Conservation (phyloP, 176 grass and related monocot genomes). For the Tillandsia fasciculata region DNA sequence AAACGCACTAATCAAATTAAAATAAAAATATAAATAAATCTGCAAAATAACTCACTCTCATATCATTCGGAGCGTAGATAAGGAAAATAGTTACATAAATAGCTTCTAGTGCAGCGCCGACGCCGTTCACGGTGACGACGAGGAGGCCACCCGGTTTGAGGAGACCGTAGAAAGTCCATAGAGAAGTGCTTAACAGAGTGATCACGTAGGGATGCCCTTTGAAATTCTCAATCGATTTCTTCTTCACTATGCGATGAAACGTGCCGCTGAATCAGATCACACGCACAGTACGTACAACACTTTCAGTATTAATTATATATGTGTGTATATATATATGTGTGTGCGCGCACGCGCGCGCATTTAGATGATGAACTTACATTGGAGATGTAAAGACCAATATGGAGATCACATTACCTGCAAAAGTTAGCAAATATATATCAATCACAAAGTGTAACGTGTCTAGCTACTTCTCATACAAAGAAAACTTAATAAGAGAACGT, state of each 20-base stretch:
- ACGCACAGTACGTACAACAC: not conserved
- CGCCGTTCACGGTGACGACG: constrained; percentile 5
- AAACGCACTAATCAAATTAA: not conserved
- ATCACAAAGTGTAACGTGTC: not conserved
- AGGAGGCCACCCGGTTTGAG: constrained; percentile 11
- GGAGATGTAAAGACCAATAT: constrained; percentile 62
- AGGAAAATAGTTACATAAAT: constrained; percentile 11
- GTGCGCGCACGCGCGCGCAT: no score
- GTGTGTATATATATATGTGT: not conserved
- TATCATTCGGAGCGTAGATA: not conserved
- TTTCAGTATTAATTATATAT: not conserved
- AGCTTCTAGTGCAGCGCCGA: not conserved
- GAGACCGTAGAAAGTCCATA: constrained; percentile 7
- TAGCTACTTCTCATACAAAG: not conserved
- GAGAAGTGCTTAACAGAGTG: constrained; percentile 5
- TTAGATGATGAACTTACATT: constrained; percentile 36
- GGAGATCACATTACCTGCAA: constrained; percentile 69
- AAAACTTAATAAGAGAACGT: not conserved
- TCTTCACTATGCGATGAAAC: constrained; percentile 7
- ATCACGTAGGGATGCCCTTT: not conserved
- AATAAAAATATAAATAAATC: not conserved
- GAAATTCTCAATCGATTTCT: constrained; percentile 2
- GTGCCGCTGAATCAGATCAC: not conserved
- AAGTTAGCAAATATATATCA: not conserved
- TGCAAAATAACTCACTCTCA: not conserved